A percentile compares a stretch with the other conserved stretches of the same genome.
Evolutionary conservation across 768 basidiomycete genomes (phyloP).

Genomic region (Termitomyces sp.): DNA sequence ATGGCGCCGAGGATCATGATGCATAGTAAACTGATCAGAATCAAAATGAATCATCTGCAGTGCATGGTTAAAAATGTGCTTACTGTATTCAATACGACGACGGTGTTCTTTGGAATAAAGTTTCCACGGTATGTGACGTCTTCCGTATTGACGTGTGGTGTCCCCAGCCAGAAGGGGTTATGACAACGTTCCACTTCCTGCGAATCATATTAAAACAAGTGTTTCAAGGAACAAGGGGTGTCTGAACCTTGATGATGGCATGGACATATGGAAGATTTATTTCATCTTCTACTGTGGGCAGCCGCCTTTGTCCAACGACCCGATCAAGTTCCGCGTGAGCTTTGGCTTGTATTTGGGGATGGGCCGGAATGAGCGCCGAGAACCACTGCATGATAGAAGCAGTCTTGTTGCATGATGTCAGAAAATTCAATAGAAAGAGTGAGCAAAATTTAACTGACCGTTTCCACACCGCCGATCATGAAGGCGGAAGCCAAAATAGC

Average conservation of each 20-base stretch:
- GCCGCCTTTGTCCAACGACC: constrained; percentile 23
- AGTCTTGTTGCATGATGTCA: constrained; percentile 19
- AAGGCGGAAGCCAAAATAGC: constrained; percentile 35
- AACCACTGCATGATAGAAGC: constrained; percentile 35
- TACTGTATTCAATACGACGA: constrained; percentile 34
- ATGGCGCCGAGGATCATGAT: constrained; percentile 30
- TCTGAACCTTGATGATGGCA: constrained; percentile 26
- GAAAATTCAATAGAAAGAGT: background rate
- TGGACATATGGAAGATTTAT: constrained; percentile 30
- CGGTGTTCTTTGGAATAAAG: constrained; percentile 35
- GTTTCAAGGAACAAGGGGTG: constrained; percentile 11
- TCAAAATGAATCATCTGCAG: constrained; percentile 10
- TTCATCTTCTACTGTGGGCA: constrained; percentile 27
- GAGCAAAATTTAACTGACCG: constrained; percentile 22
- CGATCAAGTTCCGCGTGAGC: constrained; percentile 27
- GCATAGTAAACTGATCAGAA: constrained; percentile 28
- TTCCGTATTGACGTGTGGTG: constrained; percentile 32
- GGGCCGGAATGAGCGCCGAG: constrained; percentile 28
- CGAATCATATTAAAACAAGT: constrained; percentile 8
- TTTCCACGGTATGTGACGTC: constrained; percentile 37
- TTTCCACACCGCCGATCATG: constrained; percentile 42
- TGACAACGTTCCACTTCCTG: constrained; percentile 32
- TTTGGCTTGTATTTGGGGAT: constrained; percentile 22
- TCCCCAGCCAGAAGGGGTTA: constrained; percentile 34
- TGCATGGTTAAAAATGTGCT: constrained; percentile 8